Evolutionary conservation across 441 rosid genomes (phyloP).

Genomic region (Populus hybrid): DNA sequence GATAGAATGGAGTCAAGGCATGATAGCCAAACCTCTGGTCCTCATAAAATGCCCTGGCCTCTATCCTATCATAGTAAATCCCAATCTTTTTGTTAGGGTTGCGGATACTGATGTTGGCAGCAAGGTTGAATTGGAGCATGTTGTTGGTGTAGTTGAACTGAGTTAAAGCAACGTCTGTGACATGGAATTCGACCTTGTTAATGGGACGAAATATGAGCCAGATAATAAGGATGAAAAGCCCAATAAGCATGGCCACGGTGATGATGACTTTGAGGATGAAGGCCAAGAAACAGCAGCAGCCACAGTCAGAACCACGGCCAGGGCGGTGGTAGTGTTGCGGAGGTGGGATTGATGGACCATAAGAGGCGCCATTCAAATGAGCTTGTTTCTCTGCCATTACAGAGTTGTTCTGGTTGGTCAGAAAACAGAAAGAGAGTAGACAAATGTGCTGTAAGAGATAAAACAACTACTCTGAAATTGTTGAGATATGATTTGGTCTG

Average conservation of each 20-base stretch:
- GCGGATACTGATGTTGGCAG: slow-evolving; percentile 51
- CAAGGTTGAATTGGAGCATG: slow-evolving; percentile 47
- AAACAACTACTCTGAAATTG: too few relatives aligned
- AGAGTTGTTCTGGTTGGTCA: neutral
- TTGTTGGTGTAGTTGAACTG: slow-evolving; percentile 47
- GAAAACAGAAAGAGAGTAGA: neutral
- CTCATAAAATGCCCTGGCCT: slow-evolving; percentile 53
- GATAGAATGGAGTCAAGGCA: slow-evolving; percentile 48
- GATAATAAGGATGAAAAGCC: slow-evolving; percentile 46
- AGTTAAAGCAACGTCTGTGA: slow-evolving; percentile 45
- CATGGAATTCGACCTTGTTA: slow-evolving; percentile 52
- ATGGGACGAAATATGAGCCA: slow-evolving; percentile 79
- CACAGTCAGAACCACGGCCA: slow-evolving; percentile 50
- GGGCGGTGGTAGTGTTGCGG: slow-evolving; percentile 44
- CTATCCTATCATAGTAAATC: slow-evolving; percentile 60
- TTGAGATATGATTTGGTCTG: neutral
- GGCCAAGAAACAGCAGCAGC: slow-evolving; percentile 32
- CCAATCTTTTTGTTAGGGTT: slow-evolving; percentile 77
- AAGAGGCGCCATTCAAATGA: slow-evolving; percentile 25
- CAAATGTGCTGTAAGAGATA: neutral
- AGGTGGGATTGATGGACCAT: slow-evolving; percentile 33
- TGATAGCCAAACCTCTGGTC: slow-evolving; percentile 33
- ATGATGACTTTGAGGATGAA: slow-evolving; percentile 35
- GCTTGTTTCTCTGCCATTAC: slow-evolving; percentile 28
- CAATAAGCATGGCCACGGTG: slow-evolving; percentile 37